These are phyloP conservation scores for Pouteria glomerata DNA, from an alignment of 148 eudicot genomes.

Conservation along the genomic window DNA sequence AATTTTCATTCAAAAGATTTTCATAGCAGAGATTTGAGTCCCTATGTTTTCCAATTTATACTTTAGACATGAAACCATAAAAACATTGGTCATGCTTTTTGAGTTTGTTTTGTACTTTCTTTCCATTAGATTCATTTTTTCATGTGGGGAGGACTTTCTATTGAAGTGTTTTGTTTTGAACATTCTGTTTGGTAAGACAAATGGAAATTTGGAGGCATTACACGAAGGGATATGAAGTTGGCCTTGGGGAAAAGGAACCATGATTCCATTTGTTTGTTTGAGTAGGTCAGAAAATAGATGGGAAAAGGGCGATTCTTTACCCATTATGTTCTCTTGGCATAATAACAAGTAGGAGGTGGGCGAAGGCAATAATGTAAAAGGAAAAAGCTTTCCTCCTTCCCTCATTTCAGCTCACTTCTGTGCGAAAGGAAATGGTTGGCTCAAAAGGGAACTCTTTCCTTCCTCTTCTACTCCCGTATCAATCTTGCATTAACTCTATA, in stretches of 20 bases:
- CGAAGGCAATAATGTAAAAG: background rate
- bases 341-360: background rate
- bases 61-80: background rate
- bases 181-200: background rate
- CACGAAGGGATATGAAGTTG: background rate
- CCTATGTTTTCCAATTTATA: background rate
- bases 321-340: background rate
- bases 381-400: background rate
- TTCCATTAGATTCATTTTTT: background rate
- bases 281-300: background rate
- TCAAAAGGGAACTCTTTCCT: background rate
- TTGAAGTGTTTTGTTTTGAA: too few relatives aligned
- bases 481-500: too few relatives aligned
- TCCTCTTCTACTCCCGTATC: background rate
- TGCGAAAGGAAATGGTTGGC: background rate
- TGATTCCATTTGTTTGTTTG: slow-evolving; percentile 2
- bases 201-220: background rate
- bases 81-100: background rate
- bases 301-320: background rate
- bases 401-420: background rate
- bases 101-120: background rate
- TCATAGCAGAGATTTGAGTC: background rate
- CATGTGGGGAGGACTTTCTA: too few relatives aligned
- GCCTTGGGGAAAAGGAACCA: background rate
- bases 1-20: background rate